phyloP scores from a whole-genome alignment of 192 early-diverging fungal species.

The Glomus cerebriforme region DNA sequence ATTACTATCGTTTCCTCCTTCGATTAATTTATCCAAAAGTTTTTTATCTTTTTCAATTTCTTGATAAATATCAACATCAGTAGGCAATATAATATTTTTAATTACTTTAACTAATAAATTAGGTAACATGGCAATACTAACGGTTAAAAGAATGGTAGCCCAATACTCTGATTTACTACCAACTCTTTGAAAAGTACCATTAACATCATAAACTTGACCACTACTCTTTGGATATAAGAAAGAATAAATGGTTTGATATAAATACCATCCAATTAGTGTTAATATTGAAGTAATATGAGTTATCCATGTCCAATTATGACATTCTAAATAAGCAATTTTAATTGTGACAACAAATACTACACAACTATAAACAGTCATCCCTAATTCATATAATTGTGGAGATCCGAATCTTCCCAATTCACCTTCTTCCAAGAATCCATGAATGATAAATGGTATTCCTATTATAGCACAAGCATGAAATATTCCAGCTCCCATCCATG shows the following conservation, averaged over 20 bases:
- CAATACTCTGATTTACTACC: conserved; percentile 54
- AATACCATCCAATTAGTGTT: conserved; percentile 61
- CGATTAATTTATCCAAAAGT: background rate
- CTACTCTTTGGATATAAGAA: conserved; percentile 56
- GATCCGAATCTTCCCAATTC: conserved; percentile 43
- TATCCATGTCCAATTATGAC: conserved; percentile 62
- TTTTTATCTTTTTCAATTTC: conserved; percentile 43
- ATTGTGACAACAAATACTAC: conserved; percentile 69
- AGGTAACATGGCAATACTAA: conserved; percentile 52
- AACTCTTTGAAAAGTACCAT: conserved; percentile 52
- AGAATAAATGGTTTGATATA: conserved; percentile 64
- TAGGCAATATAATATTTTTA: conserved; percentile 40
- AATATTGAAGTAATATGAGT: conserved; percentile 61
- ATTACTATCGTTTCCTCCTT: background rate
- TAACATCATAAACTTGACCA: conserved; percentile 50
- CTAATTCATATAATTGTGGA: conserved; percentile 57
- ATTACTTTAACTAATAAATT: conserved; percentile 52
- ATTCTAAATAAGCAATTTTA: conserved; percentile 72
- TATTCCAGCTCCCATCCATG: conserved; percentile 58
- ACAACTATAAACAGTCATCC: conserved; percentile 59
- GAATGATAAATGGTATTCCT: conserved; percentile 54
- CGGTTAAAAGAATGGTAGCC: conserved; percentile 59
- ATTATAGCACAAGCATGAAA: conserved; percentile 55
- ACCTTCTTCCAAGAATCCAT: conserved; percentile 38
- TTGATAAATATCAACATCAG: conserved; percentile 49